Base-by-base conservation (phyloP, 192 early-diverging fungal species). In the Coemansia sp. region DNA sequence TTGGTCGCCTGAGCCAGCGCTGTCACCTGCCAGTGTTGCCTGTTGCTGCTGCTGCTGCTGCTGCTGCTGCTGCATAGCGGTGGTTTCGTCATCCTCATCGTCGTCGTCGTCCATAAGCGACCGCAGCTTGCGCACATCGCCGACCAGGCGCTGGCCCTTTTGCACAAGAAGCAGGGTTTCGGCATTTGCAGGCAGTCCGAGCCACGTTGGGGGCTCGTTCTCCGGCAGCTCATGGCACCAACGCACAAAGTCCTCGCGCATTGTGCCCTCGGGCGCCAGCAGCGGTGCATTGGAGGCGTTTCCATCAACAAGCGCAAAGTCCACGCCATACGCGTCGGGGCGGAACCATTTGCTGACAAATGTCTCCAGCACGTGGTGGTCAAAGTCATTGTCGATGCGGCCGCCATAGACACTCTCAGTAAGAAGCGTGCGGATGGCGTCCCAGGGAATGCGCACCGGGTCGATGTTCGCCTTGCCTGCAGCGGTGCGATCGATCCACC, bases 401-500 rank as follows among this genome's bases (percentile, higher is more conserved):
- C 96, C 97, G 70, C 98, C 98, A 68, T 99, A 99, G 31, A 98
- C 90, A 21, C 92, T 92, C 66, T 95, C 86, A 52, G 86, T 90
- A 28, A 99, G 81, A 55, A 99, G 71, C 2, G 89, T 87, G 23
- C 87, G 85, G 66, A 99, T 88, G 15, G 98, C 98, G 25, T 87
- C 86, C 97, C 97, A 99, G 13, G 98, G 98, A 67, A 99, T 98
- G 58, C 90, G 87, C 45, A 92, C 92, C 2, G 98, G 97, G 2
- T 92, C 84, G 43, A 99, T 89, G 68, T 99, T 98, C 15, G 90
- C 79, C 18, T 94, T 80, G 9, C 94, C 95, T 16, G 84, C 74
- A 0, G 91, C 90, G 0, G 84, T 92, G 20, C 73, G 79, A 34
- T 92, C 94, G n/a, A 98, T 61, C 98, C 98, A 99, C 48, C 83